phyloP scores from a whole-genome alignment of 2,329 filamentous ascomycete species.

The Pestalotiopsis sp. region DNA sequence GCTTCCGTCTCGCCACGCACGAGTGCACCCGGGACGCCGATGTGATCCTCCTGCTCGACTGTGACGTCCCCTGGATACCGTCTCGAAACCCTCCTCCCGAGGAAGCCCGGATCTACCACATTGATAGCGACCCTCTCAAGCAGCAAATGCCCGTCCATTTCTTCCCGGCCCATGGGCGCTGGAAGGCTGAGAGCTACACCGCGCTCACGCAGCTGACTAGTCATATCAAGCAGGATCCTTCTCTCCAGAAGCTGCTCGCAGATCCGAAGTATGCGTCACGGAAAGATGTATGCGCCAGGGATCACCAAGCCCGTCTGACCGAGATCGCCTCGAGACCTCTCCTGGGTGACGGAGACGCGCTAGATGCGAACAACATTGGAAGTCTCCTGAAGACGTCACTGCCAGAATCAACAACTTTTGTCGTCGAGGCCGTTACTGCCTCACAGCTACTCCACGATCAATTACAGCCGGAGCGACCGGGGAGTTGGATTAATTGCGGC shows the following conservation, averaged over 20 bases:
- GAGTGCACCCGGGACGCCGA: constrained; percentile 64
- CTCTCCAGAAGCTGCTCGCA: constrained; percentile 9
- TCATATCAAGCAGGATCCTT: constrained; percentile 21
- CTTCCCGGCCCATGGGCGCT: constrained; percentile 53
- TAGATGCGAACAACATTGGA: constrained; percentile 28
- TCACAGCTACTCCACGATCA: constrained; percentile 70
- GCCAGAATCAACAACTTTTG: constrained; percentile 63
- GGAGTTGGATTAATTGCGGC: constrained; percentile 80
- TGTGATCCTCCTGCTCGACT: constrained; percentile 67
- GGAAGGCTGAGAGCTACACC: constrained; percentile 51
- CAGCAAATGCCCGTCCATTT: constrained; percentile 63
- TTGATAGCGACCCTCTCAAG: constrained; percentile 70
- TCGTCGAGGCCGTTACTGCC: constrained; percentile 78
- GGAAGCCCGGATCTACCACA: constrained; percentile 62
- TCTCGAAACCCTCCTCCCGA: constrained; percentile 61
- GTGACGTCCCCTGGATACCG: constrained; percentile 72
- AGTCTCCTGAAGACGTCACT: constrained; percentile 22
- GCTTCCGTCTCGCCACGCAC: constrained; percentile 54
- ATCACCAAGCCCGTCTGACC: constrained; percentile 23
- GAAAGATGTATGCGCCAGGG: constrained; percentile 12
- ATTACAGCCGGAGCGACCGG: constrained; percentile 67
- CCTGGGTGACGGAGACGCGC: constrained; percentile 20
- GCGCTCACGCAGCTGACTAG: constrained; percentile 35
- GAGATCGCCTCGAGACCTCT: constrained; percentile 23
- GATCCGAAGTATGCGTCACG: constrained; percentile 34